Percentiles rank a stretch among this genome's conserved stretches.
These are phyloP conservation scores for Hymenotorrendiella dingleyae DNA, from an alignment of 2,329 filamentous ascomycete genomes.

Conservation along the genomic window DNA sequence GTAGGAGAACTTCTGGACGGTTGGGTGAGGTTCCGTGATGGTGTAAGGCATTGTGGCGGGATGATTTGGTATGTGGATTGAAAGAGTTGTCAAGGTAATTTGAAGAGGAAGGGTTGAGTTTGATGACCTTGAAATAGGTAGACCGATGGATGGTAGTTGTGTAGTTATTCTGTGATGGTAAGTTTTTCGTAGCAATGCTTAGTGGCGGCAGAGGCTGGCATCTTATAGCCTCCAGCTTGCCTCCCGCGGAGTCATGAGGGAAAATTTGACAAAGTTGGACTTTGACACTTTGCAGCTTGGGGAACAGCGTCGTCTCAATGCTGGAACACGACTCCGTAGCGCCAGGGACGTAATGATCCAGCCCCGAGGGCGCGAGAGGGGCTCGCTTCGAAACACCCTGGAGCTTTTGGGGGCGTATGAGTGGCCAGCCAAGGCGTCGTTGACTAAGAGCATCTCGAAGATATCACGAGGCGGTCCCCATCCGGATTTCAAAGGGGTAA, in stretches of 20 bases:
- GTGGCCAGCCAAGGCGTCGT: too few relatives aligned
- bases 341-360: too few relatives aligned
- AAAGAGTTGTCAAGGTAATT: conserved; percentile 8
- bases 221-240: conserved; percentile 21
- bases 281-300: conserved; percentile 9
- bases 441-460: too few relatives aligned
- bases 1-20: conserved; percentile 23
- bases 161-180: too few relatives aligned
- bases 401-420: too few relatives aligned
- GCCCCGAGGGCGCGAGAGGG: too few relatives aligned
- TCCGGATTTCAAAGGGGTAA: conserved; percentile 6
- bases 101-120: background rate
- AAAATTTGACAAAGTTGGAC: conserved; percentile 10
- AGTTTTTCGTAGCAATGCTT: too few relatives aligned
- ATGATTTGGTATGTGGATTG: conserved; percentile 8
- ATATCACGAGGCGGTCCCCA: too few relatives aligned
- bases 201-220: conserved; percentile 4
- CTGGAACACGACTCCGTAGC: background rate
- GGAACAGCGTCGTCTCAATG: conserved; percentile 1
- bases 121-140: background rate
- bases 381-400: too few relatives aligned
- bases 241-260: conserved; percentile 3
- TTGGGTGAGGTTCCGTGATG: conserved; percentile 30
- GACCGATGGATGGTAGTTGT: background rate
- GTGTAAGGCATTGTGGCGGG: conserved; percentile 18